Conservation (phyloP, 345 rosid species). For the Populus deltoides region DNA sequence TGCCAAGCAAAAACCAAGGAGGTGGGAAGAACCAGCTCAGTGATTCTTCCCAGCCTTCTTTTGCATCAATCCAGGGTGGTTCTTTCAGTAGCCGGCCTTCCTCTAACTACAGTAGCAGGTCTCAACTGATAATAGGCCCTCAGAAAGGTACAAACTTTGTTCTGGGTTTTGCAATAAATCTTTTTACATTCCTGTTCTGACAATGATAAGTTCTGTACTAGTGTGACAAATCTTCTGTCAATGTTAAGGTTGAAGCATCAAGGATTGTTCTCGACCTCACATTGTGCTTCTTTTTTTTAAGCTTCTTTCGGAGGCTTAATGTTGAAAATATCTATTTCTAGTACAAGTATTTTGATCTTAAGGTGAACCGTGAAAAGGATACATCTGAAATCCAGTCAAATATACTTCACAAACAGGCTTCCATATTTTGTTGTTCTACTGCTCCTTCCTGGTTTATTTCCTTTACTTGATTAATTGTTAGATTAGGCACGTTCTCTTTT, state of each 20-base stretch:
- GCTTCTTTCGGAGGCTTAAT: neutral
- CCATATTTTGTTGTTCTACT: neutral
- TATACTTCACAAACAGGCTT: neutral
- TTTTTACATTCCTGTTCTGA: neutral
- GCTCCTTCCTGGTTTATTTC: neutral
- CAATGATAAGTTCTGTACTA: neutral
- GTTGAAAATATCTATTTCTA: neutral
- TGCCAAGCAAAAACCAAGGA: constrained; percentile 50
- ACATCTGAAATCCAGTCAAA: neutral
- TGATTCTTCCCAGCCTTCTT: constrained; percentile 52
- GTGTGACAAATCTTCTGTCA: neutral
- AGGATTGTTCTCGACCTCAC: neutral
- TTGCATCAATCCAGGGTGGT: constrained; percentile 48
- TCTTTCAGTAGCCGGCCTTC: constrained; percentile 70
- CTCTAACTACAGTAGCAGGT: constrained; percentile 65
- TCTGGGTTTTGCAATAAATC: neutral
- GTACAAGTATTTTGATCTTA: neutral
- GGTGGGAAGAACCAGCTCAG: constrained; percentile 44
- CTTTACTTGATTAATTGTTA: neutral
- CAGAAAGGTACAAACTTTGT: constrained; percentile 54
- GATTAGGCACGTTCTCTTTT: neutral
- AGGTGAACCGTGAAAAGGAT: neutral
- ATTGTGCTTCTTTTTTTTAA: neutral
- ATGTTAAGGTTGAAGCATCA: neutral
- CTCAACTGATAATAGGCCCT: constrained; percentile 57